These are phyloP conservation scores for Lactifluus hygrophoroides DNA, from an alignment of 768 basidiomycete genomes.

Conservation along the genomic window DNA sequence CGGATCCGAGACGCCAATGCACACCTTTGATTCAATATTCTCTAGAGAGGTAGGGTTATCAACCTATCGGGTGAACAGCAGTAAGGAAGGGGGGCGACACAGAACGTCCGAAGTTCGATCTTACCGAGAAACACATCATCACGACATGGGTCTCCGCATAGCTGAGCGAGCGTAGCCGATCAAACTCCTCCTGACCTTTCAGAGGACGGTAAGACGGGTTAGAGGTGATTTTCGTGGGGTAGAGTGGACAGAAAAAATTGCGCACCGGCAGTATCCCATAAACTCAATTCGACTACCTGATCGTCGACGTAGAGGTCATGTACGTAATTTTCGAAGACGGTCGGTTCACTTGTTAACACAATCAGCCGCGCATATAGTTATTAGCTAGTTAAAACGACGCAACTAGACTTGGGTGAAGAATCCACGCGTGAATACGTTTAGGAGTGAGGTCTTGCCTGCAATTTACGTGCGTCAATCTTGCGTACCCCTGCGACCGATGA, in stretches of 20 bases:
- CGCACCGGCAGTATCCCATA: conserved; percentile 97
- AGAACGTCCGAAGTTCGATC: conserved; percentile 21
- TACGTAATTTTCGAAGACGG: conserved; percentile 97
- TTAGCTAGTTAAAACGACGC: conserved; percentile 27
- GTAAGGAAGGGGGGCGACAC: conserved; percentile 13
- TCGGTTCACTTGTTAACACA: conserved; percentile 56
- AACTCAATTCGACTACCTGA: conserved; percentile 77
- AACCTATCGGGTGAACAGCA: conserved; percentile 40
- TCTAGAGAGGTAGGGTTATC: conserved; percentile 94
- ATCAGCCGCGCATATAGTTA: neutral
- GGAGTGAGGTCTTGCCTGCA: conserved; percentile 70
- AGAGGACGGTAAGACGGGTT: conserved; percentile 22
- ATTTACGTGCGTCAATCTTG: neutral
- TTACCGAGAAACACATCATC: conserved; percentile 91
- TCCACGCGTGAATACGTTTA: conserved; percentile 84
- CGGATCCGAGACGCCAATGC: conserved; percentile 1
- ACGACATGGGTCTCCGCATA: conserved; percentile 96
- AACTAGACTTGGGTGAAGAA: conserved; percentile 96
- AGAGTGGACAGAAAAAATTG: neutral
- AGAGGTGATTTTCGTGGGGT: neutral
- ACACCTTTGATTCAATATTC: conserved; percentile 88
- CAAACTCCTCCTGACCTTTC: conserved; percentile 92
- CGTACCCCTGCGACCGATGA: conserved; percentile 4
- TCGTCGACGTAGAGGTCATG: conserved; percentile 85
- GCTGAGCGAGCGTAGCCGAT: conserved; percentile 84